phyloP scores from a whole-genome alignment of 768 basidiomycete genomes.

The Boletus fagicola region DNA sequence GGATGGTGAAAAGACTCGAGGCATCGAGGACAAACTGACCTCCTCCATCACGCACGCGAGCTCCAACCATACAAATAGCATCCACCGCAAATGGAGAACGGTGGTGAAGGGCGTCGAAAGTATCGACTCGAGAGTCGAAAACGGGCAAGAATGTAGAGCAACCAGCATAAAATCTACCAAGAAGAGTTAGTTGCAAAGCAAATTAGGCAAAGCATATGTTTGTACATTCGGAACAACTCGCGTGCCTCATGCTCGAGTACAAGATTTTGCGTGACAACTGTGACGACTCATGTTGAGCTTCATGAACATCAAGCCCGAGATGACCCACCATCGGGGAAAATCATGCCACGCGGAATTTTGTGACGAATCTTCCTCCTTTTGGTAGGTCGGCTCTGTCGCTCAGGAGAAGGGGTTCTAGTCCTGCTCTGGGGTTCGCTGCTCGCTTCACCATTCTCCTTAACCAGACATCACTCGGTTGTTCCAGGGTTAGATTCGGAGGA shows the following conservation, averaged over 20 bases:
- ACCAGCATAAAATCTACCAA: constrained; percentile 80
- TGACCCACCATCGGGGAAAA: constrained; percentile 72
- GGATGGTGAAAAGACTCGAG: constrained; percentile 9
- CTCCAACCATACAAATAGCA: constrained; percentile 91
- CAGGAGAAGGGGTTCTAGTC: constrained; percentile 69
- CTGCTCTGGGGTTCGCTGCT: constrained; percentile 75
- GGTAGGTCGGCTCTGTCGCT: constrained; percentile 61
- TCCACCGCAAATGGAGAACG: constrained; percentile 93
- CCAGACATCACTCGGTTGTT: constrained; percentile 11
- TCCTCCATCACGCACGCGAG: constrained; percentile 87
- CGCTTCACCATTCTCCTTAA: constrained; percentile 69
- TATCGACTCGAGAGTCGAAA: constrained; percentile 80
- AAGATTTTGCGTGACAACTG: constrained; percentile 82
- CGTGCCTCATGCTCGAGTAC: constrained; percentile 81
- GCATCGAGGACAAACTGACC: constrained; percentile 43
- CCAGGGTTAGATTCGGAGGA: background rate
- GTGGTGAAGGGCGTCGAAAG: constrained; percentile 79
- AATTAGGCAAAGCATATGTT: background rate
- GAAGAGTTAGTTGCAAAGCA: constrained; percentile 13
- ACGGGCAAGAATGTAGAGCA: constrained; percentile 90
- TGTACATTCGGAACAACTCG: constrained; percentile 80
- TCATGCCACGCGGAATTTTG: constrained; percentile 52
- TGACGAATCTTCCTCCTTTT: constrained; percentile 75
- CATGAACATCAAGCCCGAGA: background rate
- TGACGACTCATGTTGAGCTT: constrained; percentile 2